Evolutionary conservation across 164 flowering plant genomes (phyloP), one percentile per base, ranked within the genome.

Genomic region (Dillenia suffruticosa): DNA sequence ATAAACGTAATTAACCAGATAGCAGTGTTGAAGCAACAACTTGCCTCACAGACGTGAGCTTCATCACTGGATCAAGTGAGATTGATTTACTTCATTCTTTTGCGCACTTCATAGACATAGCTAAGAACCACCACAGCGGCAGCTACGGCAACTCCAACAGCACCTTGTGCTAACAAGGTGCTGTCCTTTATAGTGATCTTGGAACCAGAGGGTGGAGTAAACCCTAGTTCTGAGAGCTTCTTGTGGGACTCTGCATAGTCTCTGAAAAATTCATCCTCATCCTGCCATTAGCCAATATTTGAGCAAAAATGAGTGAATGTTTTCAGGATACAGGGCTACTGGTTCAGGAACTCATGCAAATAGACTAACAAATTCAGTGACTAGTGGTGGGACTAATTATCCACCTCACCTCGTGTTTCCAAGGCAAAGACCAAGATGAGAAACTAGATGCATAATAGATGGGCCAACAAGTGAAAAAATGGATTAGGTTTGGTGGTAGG

Each of bases 221-320:
- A 90, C 44, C 97, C 96, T n/a, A 93, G 82, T 70, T 90, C 98
- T 8, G 98, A 90, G 15, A 94, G 89, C 57, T 85, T 89, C 83
- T 89, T 87, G 81, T 90, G 97, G 16, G 97, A 83, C 52, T 50
- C 81, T 2, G 96, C 96, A 71, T 89, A 94, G 74, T 90, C 97
- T 63, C 57, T 57, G 70, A 94, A 94, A 79, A 90, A 94, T 24
- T 79, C 79, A 53, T 91, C 96, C 70, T 89, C 89, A 66, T 87
- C 85, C 94, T 89, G 80, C 62, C 57, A 60, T 9, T 46, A 45
- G 11, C 17, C 11, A n/a, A 53, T 32, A 9, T 22, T 15, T 12
- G 9, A 9, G 65, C 40, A 5, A 32, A 32, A 32, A 32, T 32
- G 40, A 32, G 7, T 26, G 32, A 5, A 32, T 32, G 7, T 32